Conservation (phyloP, 1,139 yeast genomes). For the Blastobotrys capitulatus region DNA sequence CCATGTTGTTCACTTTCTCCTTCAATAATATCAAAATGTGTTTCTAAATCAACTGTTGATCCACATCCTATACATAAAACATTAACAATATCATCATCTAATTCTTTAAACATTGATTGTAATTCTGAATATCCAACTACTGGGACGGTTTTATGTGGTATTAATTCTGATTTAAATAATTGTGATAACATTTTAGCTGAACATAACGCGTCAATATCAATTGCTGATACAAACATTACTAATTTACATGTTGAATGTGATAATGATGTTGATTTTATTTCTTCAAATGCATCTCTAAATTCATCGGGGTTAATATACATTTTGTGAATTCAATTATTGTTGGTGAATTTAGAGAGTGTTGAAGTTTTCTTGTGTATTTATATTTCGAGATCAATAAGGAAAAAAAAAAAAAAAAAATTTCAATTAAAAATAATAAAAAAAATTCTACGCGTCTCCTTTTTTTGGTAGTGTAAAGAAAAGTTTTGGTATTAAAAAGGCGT, state of each 20-base stretch:
- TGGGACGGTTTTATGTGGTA: conserved; percentile 86
- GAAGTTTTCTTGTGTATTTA: too few relatives aligned
- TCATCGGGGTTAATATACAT: conserved; percentile 32
- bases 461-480: too few relatives aligned
- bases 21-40: conserved; percentile 63
- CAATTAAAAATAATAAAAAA: too few relatives aligned
- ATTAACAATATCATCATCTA: conserved; percentile 74
- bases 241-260: conserved; percentile 89
- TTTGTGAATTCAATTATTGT: not conserved
- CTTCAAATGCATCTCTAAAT: conserved; percentile 28
- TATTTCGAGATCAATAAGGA: too few relatives aligned
- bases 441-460: too few relatives aligned
- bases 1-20: conserved; percentile 24
- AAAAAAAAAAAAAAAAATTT: too few relatives aligned
- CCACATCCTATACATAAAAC: conserved; percentile 89
- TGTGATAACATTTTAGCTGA: conserved; percentile 72
- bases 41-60: conserved; percentile 83
- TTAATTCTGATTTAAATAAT: conserved; percentile 70
- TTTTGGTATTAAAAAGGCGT: too few relatives aligned
- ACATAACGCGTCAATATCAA: conserved; percentile 89
- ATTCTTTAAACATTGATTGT: conserved; percentile 50
- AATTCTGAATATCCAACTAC: conserved; percentile 91
- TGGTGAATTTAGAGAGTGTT: too few relatives aligned
- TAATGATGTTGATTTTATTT: conserved; percentile 33
- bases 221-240: conserved; percentile 84